Conservation (phyloP, 768 basidiomycete genomes). For the Boletus reticulatus region DNA sequence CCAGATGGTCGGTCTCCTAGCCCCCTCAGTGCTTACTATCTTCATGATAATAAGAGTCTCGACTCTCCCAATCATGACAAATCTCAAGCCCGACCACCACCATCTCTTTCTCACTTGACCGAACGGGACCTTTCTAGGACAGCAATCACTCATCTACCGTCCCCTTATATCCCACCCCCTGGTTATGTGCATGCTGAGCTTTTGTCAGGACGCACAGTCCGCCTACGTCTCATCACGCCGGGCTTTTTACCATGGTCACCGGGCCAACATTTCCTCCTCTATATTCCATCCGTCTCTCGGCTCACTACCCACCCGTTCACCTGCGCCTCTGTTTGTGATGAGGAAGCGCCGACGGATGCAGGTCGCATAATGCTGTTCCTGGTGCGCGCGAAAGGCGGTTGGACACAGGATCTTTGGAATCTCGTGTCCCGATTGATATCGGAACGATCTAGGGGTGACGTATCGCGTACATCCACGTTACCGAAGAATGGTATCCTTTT, state of each 20-base stretch:
- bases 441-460: slow-evolving; percentile 32
- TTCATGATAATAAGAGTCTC: slow-evolving; percentile 4
- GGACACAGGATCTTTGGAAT: slow-evolving; percentile 67
- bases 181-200: slow-evolving; percentile 71
- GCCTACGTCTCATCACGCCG: slow-evolving; percentile 60
- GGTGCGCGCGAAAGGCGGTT: slow-evolving; percentile 66
- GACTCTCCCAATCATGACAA: background rate
- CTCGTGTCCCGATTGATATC: slow-evolving; percentile 39
- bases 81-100: background rate
- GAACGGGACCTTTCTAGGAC: background rate
- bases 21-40: slow-evolving; percentile 25
- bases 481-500: slow-evolving; percentile 51
- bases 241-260: slow-evolving; percentile 64
- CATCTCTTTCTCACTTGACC: background rate
- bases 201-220: slow-evolving; percentile 66
- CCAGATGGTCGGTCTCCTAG: slow-evolving; percentile 18
- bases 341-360: slow-evolving; percentile 39
- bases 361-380: slow-evolving; percentile 62
- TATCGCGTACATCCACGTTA: background rate
- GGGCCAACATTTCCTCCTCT: slow-evolving; percentile 76
- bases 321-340: slow-evolving; percentile 57
- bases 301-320: slow-evolving; percentile 75
- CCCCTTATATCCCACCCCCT: slow-evolving; percentile 49
- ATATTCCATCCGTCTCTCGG: slow-evolving; percentile 59
- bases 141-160: background rate